A percentile compares a stretch with the other conserved stretches of the same genome.
Evolutionary conservation across 805 yeast species (phyloP).

Genomic region (Candida bentonensis): DNA sequence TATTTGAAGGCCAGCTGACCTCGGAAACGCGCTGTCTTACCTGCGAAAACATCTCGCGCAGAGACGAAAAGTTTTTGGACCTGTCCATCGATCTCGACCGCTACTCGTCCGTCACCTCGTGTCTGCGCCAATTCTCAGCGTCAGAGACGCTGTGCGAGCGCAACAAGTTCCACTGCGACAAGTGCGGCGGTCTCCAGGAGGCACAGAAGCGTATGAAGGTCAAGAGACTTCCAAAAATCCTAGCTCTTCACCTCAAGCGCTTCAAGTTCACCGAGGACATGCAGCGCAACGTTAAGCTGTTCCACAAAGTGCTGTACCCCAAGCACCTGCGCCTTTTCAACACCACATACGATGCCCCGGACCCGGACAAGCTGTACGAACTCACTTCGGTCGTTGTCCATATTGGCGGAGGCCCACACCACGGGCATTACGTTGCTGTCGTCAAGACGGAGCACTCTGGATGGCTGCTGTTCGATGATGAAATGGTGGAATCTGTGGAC

Average conservation of each 20-base stretch:
- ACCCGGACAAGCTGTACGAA: conserved; percentile 55
- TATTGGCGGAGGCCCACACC: conserved; percentile 95
- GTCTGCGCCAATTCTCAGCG: conserved; percentile 68
- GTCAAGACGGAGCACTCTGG: conserved; percentile 66
- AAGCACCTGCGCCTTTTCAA: conserved; percentile 49
- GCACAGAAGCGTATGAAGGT: conserved; percentile 83
- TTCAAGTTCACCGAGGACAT: conserved; percentile 81
- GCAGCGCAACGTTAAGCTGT: conserved; percentile 71
- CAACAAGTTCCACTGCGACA: conserved; percentile 87
- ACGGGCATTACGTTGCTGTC: conserved; percentile 87
- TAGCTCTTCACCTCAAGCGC: conserved; percentile 78
- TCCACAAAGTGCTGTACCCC: conserved; percentile 76
- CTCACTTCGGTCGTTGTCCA: conserved; percentile 81
- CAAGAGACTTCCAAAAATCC: conserved; percentile 58
- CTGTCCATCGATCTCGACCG: conserved; percentile 72
- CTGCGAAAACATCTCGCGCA: conserved; percentile 68
- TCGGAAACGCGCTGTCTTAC: conserved; percentile 82
- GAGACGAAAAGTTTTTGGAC: conserved; percentile 80
- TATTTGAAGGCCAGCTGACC: conserved; percentile 76
- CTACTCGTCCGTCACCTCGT: conserved; percentile 60
- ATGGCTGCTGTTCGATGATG: conserved; percentile 93
- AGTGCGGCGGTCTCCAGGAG: conserved; percentile 81
- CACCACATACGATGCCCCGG: conserved; percentile 41
- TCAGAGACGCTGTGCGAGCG: conserved; percentile 74
- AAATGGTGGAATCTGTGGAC: conserved; percentile 78